phyloP scores from a whole-genome alignment of 1,284 basidiomycete species.

The Vanrija sp. region DNA sequence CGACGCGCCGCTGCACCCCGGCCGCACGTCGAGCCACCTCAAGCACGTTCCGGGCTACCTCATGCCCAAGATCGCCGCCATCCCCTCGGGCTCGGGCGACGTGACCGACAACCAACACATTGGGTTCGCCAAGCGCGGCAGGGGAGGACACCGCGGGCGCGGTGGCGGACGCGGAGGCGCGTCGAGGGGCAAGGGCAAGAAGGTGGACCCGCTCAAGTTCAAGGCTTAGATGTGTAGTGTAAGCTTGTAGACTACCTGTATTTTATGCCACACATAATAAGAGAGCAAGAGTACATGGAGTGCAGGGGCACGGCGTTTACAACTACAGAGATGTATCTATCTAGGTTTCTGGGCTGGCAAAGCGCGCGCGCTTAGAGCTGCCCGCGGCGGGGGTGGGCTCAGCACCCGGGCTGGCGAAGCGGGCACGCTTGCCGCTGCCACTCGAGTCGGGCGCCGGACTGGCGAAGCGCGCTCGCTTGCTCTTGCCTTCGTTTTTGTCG shows the following conservation, averaged over 20 bases:
- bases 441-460: too few species aligned
- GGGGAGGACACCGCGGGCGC: slow-evolving; percentile 25
- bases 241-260: too few species aligned
- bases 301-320: too few species aligned
- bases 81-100: slow-evolving; percentile 33
- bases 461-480: not conserved
- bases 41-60: slow-evolving; percentile 94
- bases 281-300: too few species aligned
- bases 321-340: not conserved
- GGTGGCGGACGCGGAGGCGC: slow-evolving; percentile 26
- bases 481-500: not conserved
- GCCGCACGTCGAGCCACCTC: slow-evolving; percentile 83
- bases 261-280: too few species aligned
- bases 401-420: too few species aligned
- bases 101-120: slow-evolving; percentile 34
- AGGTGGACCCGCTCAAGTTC: slow-evolving; percentile 47
- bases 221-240: slow-evolving; percentile 22
- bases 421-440: too few species aligned
- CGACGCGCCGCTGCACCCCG: slow-evolving; percentile 87
- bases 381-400: not conserved
- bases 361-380: slow-evolving; percentile 4
- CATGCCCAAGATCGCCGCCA: slow-evolving; percentile 70
- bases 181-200: slow-evolving; percentile 27
- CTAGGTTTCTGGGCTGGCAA: not conserved
- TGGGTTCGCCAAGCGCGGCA: slow-evolving; percentile 33